phyloP scores from a whole-genome alignment of 2,329 filamentous ascomycete genomes.

The Fusarium sulawesiense region DNA sequence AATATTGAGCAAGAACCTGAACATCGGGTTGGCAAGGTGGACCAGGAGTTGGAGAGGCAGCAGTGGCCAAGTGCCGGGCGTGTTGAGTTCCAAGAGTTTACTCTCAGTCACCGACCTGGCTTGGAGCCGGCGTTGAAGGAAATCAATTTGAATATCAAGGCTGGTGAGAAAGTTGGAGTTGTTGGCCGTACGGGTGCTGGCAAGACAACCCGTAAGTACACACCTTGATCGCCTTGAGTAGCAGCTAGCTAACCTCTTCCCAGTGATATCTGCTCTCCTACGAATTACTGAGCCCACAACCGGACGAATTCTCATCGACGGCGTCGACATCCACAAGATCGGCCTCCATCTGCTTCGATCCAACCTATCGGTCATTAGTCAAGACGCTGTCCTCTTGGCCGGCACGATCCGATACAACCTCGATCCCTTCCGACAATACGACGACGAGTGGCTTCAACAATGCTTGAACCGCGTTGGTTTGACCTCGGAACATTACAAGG shows the following conservation, averaged over 20 bases:
- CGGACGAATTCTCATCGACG: constrained; percentile 25
- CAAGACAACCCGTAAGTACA: constrained; percentile 16
- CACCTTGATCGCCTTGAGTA: accelerated
- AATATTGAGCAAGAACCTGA: constrained; percentile 48
- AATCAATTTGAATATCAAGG: constrained; percentile 6
- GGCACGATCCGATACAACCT: constrained; percentile 28
- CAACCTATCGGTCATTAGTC: constrained; percentile 27
- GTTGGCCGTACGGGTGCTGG: constrained; percentile 28
- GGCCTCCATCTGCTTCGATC: constrained; percentile 25
- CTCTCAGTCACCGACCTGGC: constrained; percentile 22
- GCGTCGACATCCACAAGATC: constrained; percentile 22
- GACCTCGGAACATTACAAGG: not conserved
- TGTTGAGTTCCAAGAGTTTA: constrained; percentile 21
- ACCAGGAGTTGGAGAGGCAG: not conserved
- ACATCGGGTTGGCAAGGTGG: not conserved
- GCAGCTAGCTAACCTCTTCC: not conserved
- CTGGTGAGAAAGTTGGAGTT: constrained; percentile 22
- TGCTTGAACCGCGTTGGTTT: constrained; percentile 17
- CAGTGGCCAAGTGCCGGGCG: constrained; percentile 13
- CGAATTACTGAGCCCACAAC: constrained; percentile 23
- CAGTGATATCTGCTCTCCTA: constrained; percentile 21
- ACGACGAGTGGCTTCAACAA: constrained; percentile 18
- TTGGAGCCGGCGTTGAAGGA: constrained; percentile 19
- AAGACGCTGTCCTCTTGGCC: constrained; percentile 25
- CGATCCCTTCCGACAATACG: constrained; percentile 29